These are phyloP conservation scores for Mortierella sp. DNA, from an alignment of 371 early-diverging fungal genomes.

Conservation along the genomic window DNA sequence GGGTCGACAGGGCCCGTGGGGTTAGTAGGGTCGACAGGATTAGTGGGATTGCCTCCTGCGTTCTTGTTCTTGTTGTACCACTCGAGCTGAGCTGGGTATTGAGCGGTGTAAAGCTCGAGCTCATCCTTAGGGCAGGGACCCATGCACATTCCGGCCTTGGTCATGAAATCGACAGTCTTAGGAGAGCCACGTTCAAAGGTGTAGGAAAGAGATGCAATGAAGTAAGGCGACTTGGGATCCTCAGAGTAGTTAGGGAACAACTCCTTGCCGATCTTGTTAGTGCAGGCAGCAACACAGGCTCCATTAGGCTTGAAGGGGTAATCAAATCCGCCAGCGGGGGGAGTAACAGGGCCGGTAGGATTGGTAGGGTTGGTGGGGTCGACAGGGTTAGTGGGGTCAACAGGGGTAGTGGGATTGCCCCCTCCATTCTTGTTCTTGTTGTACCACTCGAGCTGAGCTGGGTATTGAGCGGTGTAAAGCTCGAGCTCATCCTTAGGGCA, in stretches of 20 bases:
- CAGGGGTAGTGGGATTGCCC: too few relatives aligned
- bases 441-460: constrained; percentile 36
- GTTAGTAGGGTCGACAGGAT: not conserved
- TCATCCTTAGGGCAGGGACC: not conserved
- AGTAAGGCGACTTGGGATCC: constrained; percentile 45
- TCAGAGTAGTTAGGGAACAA: constrained; percentile 38
- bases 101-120: not conserved
- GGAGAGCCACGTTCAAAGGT: constrained; percentile 37
- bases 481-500: constrained; percentile 5
- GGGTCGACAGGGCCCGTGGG: constrained; percentile 7
- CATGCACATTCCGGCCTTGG: constrained; percentile 44
- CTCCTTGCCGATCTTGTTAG: constrained; percentile 29
- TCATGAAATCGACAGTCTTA: constrained; percentile 46
- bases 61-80: constrained; percentile 53
- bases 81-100: constrained; percentile 30
- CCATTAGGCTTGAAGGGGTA: constrained; percentile 33
- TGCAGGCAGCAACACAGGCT: constrained; percentile 22
- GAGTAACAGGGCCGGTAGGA: constrained; percentile 24
- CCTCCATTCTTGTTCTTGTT: constrained; percentile 27
- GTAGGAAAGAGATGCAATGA: constrained; percentile 28
- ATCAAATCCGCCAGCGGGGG: not conserved
- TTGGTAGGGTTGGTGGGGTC: too few relatives aligned
- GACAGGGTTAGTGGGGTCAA: too few relatives aligned
- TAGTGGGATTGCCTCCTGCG: too few relatives aligned
- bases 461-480: constrained; percentile 20